phyloP scores from a whole-genome alignment of 1,284 basidiomycete species.

The Vanrija pseudolonga region DNA sequence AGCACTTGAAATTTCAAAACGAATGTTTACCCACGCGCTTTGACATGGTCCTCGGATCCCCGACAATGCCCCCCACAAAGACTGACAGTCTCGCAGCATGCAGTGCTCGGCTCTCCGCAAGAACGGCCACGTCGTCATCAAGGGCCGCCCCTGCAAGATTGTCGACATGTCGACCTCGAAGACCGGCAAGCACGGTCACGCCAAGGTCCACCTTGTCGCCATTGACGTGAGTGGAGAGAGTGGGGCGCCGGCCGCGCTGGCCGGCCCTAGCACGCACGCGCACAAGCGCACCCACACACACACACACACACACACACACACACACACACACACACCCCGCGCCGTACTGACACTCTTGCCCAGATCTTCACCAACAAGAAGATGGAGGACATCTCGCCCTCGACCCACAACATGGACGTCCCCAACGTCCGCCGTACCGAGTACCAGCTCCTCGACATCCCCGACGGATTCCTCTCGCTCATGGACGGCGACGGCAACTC shows the following conservation, averaged over 20 bases:
- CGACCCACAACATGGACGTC: slow-evolving; percentile 75
- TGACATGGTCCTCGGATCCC: not conserved
- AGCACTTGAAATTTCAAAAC: not conserved
- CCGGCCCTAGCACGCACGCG: not conserved
- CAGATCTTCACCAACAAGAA: slow-evolving; percentile 97
- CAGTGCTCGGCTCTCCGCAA: slow-evolving; percentile 95
- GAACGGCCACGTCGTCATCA: slow-evolving; percentile 95
- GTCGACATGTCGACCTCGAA: slow-evolving; percentile 99
- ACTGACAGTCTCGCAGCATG: slow-evolving; percentile 52
- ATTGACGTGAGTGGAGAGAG: slow-evolving; percentile 76
- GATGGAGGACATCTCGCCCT: slow-evolving; percentile 96
- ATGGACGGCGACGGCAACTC: slow-evolving; percentile 76
- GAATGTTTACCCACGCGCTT: too few species aligned
- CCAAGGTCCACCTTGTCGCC: slow-evolving; percentile 97
- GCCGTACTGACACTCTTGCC: not conserved
- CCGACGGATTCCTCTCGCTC: slow-evolving; percentile 90
- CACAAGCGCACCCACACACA: not conserved
- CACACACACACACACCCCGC: not conserved
- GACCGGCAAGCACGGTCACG: slow-evolving; percentile 87
- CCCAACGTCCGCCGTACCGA: slow-evolving; percentile 89
- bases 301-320: not conserved
- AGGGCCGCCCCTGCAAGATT: slow-evolving; percentile 98
- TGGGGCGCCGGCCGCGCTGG: slow-evolving; percentile 22
- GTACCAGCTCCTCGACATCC: slow-evolving; percentile 87
- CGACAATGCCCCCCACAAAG: not conserved